Conservation (phyloP, 129 eudicot species). For the Centaurea solstitialis region DNA sequence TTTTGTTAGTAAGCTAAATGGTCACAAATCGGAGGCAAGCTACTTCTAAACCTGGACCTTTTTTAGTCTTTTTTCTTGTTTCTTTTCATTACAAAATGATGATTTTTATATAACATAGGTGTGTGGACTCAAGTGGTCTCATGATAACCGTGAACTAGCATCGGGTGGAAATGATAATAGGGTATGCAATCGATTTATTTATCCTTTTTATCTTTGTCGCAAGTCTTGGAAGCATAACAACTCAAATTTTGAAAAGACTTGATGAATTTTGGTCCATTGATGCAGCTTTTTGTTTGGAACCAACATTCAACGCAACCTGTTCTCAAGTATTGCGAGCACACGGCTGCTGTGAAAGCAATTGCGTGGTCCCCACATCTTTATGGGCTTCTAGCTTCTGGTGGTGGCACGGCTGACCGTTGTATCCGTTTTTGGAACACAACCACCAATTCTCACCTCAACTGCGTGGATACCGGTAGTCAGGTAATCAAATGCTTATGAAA, state of each 20-base stretch:
- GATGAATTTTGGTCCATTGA: not conserved
- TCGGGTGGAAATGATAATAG: constrained; percentile 83
- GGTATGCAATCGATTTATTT: constrained; percentile 35
- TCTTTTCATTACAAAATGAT: not conserved
- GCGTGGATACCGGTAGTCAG: constrained; percentile 94
- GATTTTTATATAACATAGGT: constrained; percentile 49
- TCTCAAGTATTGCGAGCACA: constrained; percentile 76
- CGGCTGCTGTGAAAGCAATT: constrained; percentile 88
- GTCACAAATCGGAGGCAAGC: constrained; percentile 75
- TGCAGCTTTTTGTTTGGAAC: constrained; percentile 86
- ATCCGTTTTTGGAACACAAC: constrained; percentile 93
- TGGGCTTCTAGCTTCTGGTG: constrained; percentile 88
- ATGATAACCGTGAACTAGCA: constrained; percentile 81
- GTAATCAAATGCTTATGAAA: constrained; percentile 24
- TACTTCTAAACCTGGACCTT: not conserved
- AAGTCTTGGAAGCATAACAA: not conserved
- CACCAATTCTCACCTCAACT: constrained; percentile 64
- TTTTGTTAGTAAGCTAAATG: constrained; percentile 67
- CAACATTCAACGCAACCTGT: constrained; percentile 79
- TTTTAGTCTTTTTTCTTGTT: not conserved
- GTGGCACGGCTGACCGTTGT: constrained; percentile 84
- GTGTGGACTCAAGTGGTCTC: constrained; percentile 91
- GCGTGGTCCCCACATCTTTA: constrained; percentile 93
- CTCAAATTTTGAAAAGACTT: not conserved
- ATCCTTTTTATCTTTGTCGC: not conserved